These are phyloP conservation scores for Poronia punctata DNA, from an alignment of 495 filamentous ascomycete species.

Conservation along the genomic window DNA sequence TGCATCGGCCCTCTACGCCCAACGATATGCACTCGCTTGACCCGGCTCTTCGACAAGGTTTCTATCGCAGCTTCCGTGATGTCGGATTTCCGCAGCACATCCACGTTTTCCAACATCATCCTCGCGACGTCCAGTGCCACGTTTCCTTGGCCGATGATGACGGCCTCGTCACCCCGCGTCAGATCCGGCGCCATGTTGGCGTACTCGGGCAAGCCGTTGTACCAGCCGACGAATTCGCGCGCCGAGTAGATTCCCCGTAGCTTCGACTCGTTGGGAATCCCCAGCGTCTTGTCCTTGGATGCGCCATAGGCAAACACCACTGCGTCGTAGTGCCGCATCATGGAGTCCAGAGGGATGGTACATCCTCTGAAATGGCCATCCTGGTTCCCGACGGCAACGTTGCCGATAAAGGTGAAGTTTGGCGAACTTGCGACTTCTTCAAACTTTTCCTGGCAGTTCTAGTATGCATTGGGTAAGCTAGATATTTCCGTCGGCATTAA, in stretches of 20 bases:
- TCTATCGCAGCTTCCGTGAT: constrained; percentile 80
- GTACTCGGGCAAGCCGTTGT: constrained; percentile 88
- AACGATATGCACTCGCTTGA: constrained; percentile 76
- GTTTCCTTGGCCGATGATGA: constrained; percentile 91
- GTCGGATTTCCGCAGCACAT: constrained; percentile 71
- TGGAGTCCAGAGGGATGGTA: constrained; percentile 58
- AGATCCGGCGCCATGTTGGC: constrained; percentile 70
- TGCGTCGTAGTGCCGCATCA: constrained; percentile 84
- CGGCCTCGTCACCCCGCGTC: constrained; percentile 69
- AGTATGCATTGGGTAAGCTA: constrained; percentile 1
- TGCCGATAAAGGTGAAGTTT: constrained; percentile 87
- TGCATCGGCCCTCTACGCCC: constrained; percentile 85
- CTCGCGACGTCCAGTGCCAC: constrained; percentile 91
- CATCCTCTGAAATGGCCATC: constrained; percentile 31
- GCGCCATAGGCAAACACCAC: constrained; percentile 92
- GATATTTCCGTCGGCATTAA: not conserved
- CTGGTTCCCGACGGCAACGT: constrained; percentile 66
- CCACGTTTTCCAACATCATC: constrained; percentile 68
- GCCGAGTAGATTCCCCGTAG: constrained; percentile 76
- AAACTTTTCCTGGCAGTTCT: constrained; percentile 96
- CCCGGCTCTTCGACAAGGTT: constrained; percentile 59
- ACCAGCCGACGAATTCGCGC: constrained; percentile 95
- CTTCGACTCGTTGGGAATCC: constrained; percentile 71
- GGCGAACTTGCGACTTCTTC: constrained; percentile 74
- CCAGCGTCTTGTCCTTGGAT: constrained; percentile 68